Evolutionary conservation across 192 early-diverging fungal species (phyloP), one percentile per base, ranked within the genome.

Genomic region (Kappamyces sp.): DNA sequence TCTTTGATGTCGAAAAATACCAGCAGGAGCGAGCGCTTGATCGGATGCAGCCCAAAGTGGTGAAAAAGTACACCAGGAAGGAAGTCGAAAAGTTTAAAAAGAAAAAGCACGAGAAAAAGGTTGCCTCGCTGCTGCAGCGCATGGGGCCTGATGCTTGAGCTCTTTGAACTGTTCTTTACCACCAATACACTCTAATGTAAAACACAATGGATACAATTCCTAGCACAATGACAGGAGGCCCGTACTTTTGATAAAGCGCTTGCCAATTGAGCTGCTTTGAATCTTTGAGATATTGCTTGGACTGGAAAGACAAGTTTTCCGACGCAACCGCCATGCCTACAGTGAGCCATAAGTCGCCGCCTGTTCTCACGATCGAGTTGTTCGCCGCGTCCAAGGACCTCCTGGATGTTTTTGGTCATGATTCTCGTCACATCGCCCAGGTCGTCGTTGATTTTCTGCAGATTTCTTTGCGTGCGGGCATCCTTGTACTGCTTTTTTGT

Each of bases 361-460:
- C 40, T 61, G 46, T 4, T 65, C 73, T 69, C 74, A 80, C 87
- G 78, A 61, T 91, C 86, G 52, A 93, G 75, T 44, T 77, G 78
- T 63, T 91, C 90, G 10, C 90, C 91, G 35, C 91, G 83, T 79
- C 91, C 94, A 50, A 98, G 77, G 39, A 98, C 71, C 70, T 95
- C 93, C 59, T 92, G 88, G 81, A 98, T 93, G 76, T 98, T 98
- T 67, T 89, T 93, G 36, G 90, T 98, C 95, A 98, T 96, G 52
- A 98, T 98, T 61, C 92, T 81, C 36, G 90, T 91, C 2, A 98
- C 93, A 71, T 98, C 95, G 51, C 88, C 86, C 60, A 98, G 72
- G 71, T 98, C 95, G 58, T 95, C 92, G 69, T 96, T 93, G 36
- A 98, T 73, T 71, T 91, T 93, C 58, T 88, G 77, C 66, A 98